Base-by-base conservation (phyloP, 1,284 basidiomycete genomes). In the Exobasidium rhododendri region DNA sequence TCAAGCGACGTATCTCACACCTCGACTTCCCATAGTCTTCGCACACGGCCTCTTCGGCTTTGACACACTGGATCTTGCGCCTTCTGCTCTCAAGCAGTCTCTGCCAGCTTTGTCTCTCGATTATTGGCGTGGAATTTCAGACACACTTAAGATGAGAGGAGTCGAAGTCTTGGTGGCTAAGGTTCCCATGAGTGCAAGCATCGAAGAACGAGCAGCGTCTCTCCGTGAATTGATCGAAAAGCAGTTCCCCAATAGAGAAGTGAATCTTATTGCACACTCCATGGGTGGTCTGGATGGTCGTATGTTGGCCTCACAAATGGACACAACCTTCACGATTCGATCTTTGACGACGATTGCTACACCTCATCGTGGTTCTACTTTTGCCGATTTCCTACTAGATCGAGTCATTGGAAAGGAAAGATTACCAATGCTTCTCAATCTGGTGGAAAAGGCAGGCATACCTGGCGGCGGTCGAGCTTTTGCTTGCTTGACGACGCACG, bases 181-280 rank as follows among this genome's bases (percentile, higher is more conserved):
- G 30, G 93, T 97, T 0, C 92, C 94, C 0, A 92, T 93, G 3
- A 65, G 66, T 51, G 79, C 76, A 6, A 72, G 69, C 59, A 70
- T 70, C n/a, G 0, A 94, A 62, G 91, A 94, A 65, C 85, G 94
- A 56, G 94, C 94, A 0, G 91, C 92, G 4, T 49, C 59, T 2
- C 85, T 97, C n/a, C 88, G 89, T 75, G 83, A 88, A 61, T 86
- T 84, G 68, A 90, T 97, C 65, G 87, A 87, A 28, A 85, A 88
- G 64, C 85, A 85, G 17, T 94, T 90, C 81, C 86, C 89, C 0
- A 32, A 29, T 5, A 83, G 87, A 47, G 86, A 86, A 56, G 88
- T 97, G 14, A 98, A 99, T 80, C 88, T 99, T 74, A 83, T 98
- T 50, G 96, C 91, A 0, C 94, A 99, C 79, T 93, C 90, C n/a